phyloP scores from a whole-genome alignment of 2,329 filamentous ascomycete genomes.

The Penicillium digitatum region DNA sequence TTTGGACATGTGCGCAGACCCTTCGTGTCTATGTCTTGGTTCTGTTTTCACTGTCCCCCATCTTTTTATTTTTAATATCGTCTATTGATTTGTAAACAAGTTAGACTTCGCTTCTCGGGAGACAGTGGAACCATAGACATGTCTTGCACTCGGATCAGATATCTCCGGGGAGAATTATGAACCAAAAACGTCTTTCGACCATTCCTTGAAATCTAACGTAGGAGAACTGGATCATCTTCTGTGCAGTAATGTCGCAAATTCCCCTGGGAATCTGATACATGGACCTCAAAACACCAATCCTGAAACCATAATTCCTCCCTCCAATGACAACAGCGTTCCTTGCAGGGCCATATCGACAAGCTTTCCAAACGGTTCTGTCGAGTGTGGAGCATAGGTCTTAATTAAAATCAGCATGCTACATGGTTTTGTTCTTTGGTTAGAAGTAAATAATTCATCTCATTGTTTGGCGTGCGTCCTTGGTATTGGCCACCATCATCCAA shows the following conservation, averaged over 20 bases:
- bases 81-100: constrained; percentile 23
- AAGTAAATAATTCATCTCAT: not conserved
- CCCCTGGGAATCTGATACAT: not conserved
- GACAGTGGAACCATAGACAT: constrained; percentile 5
- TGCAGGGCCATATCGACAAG: not conserved
- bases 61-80: constrained; percentile 6
- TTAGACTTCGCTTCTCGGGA: constrained; percentile 28
- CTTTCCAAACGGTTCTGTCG: constrained; percentile 1
- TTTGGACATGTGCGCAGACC: constrained; percentile 5
- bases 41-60: constrained; percentile 15
- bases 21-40: not conserved
- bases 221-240: not conserved
- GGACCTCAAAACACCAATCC: not conserved
- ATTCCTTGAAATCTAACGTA: not conserved
- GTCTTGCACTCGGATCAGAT: constrained; percentile 2
- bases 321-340: constrained; percentile 11
- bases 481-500: not conserved
- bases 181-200: not conserved
- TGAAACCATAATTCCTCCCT: constrained; percentile 2
- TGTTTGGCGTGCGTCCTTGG: not conserved
- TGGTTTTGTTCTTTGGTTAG: not conserved
- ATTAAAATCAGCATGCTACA: not conserved
- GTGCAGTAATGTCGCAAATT: not conserved
- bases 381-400: not conserved
- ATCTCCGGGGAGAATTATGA: constrained; percentile 7